phyloP scores from a whole-genome alignment of 2,329 filamentous ascomycete species.

The Aspergillus sp. region DNA sequence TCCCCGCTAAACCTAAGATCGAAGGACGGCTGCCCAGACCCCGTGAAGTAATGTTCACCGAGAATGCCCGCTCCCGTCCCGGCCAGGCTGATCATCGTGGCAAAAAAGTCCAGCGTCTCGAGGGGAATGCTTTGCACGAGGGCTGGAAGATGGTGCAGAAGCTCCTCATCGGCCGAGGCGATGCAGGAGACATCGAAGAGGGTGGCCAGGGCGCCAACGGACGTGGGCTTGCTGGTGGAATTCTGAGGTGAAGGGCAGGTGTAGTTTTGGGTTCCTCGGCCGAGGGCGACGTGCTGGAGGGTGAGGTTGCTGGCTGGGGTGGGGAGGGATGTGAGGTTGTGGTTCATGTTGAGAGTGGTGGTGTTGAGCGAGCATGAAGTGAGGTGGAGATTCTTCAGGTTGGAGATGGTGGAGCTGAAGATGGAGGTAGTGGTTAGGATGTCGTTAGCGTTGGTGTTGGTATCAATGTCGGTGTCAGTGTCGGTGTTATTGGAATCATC shows the following conservation, averaged over 20 bases:
- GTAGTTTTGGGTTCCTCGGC: slow-evolving; percentile 56
- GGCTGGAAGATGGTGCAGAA: slow-evolving; percentile 33
- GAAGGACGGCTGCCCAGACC: slow-evolving; percentile 32
- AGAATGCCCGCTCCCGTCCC: slow-evolving; percentile 31
- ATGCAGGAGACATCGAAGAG: slow-evolving; percentile 49
- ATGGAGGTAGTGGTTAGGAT: not conserved
- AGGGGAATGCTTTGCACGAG: slow-evolving; percentile 23
- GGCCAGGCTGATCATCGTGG: slow-evolving; percentile 20
- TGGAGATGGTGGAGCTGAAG: slow-evolving; percentile 3
- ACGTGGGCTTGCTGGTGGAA: slow-evolving; percentile 31
- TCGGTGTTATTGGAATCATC: too few species aligned
- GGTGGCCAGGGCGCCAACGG: slow-evolving; percentile 49
- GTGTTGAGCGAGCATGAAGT: slow-evolving; percentile 26
- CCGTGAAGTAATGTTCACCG: slow-evolving; percentile 41
- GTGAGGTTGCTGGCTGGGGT: slow-evolving; percentile 29
- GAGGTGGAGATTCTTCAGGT: not conserved
- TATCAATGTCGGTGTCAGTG: too few species aligned
- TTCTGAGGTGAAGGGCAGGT: slow-evolving; percentile 39
- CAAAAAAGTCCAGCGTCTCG: slow-evolving; percentile 32
- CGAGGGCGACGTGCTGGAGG: slow-evolving; percentile 50
- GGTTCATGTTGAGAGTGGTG: slow-evolving; percentile 18
- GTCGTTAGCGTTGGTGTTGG: not conserved
- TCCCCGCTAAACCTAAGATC: slow-evolving; percentile 31
- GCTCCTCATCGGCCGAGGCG: slow-evolving; percentile 26
- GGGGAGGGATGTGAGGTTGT: slow-evolving; percentile 27